Evolutionary conservation across 176 grass and related monocot species (phyloP).

Genomic region (Juncus inflexus): DNA sequence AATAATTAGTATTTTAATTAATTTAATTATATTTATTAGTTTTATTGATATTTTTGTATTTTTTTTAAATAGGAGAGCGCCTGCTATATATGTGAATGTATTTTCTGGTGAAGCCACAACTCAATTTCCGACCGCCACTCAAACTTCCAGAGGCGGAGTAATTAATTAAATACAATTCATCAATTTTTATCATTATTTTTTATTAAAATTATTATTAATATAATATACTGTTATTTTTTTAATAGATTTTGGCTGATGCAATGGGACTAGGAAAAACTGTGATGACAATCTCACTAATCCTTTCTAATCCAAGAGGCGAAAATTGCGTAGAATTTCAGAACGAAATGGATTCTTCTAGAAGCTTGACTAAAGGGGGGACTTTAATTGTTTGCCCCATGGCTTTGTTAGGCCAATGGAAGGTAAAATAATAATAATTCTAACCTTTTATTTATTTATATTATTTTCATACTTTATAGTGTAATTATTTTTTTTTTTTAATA

Average conservation of each 20-base stretch:
- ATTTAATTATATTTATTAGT: conserved; percentile 12
- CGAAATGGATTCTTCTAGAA: conserved; percentile 3
- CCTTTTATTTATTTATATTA: not conserved
- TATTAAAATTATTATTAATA: conserved; percentile 16
- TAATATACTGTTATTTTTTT: conserved; percentile 23
- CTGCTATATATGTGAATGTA: conserved; percentile 69
- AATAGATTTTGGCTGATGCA: conserved; percentile 83
- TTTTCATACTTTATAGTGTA: conserved; percentile 12
- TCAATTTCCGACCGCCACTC: conserved; percentile 62
- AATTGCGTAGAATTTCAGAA: conserved; percentile 29
- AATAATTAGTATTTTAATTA: conserved; percentile 1
- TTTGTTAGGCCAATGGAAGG: conserved; percentile 94
- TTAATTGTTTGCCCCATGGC: conserved; percentile 82
- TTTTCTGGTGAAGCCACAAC: conserved; percentile 76
- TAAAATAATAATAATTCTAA: conserved; percentile 14
- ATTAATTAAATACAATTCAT: conserved; percentile 31
- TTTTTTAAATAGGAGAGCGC: conserved; percentile 50
- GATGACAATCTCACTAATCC: conserved; percentile 86
- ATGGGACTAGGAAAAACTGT: conserved; percentile 98
- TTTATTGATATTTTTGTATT: no score
- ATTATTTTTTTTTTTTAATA: no score
- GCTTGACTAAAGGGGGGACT: conserved; percentile 56
- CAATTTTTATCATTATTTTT: no score
- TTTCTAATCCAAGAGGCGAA: conserved; percentile 56
- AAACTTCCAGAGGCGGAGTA: conserved; percentile 70